Percentiles rank a stretch among this genome's conserved stretches.
Conservation (phyloP, 2,329 filamentous ascomycete species). For the Diplodia scrobiculata region DNA sequence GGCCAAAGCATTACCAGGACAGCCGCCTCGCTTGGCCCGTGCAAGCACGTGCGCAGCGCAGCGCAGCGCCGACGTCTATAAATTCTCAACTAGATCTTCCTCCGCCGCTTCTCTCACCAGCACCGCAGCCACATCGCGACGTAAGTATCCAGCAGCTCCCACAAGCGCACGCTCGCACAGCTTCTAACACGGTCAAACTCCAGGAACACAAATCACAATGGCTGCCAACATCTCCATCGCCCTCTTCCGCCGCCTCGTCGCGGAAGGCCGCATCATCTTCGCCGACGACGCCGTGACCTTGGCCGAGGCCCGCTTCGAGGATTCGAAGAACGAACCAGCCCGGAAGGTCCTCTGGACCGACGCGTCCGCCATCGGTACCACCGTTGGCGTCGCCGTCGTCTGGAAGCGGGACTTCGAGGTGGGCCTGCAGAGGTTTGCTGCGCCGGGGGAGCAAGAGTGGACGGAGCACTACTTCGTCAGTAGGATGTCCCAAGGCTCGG, state of each 20-base stretch:
- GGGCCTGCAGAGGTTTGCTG: not conserved
- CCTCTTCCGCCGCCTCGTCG: not conserved
- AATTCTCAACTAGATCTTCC: not conserved
- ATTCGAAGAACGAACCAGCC: not conserved
- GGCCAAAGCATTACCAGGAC: not conserved
- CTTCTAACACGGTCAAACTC: too few species aligned
- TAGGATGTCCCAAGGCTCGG: not conserved
- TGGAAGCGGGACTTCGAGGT: not conserved
- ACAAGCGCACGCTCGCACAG: too few species aligned
- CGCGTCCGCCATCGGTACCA: not conserved
- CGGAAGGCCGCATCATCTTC: not conserved
- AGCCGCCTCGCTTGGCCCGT: not conserved
- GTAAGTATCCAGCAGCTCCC: too few species aligned
- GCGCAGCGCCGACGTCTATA: not conserved
- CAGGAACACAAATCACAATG: not conserved
- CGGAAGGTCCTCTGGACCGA: constrained; percentile 1
- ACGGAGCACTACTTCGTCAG: not conserved
- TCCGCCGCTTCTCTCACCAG: not conserved
- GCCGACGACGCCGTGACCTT: not conserved
- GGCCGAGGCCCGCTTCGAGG: not conserved
- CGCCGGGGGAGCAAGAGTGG: constrained; percentile 5
- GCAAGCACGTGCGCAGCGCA: not conserved
- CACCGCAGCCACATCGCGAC: not conserved
- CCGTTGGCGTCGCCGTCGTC: not conserved
- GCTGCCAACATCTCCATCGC: not conserved